A percentile compares a stretch with the other conserved stretches of the same genome.
phyloP scores from a whole-genome alignment of 495 filamentous ascomycete genomes.

The Penicillium parvum region DNA sequence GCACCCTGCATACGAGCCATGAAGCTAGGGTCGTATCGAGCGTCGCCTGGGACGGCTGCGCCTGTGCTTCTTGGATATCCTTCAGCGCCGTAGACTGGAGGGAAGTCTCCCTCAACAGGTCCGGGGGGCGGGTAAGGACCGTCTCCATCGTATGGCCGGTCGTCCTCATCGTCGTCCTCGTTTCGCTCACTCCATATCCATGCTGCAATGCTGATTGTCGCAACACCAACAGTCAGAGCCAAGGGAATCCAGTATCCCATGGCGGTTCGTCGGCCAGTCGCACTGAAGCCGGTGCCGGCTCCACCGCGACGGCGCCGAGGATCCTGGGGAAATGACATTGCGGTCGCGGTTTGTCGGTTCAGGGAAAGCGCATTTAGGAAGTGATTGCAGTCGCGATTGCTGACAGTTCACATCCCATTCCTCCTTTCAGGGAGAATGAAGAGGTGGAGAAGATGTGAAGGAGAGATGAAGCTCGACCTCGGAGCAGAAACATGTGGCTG shows the following conservation, averaged over 20 bases:
- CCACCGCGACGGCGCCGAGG: slow-evolving; percentile 51
- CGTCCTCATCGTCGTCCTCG: slow-evolving; percentile 63
- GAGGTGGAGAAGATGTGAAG: slow-evolving; percentile 26
- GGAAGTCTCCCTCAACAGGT: slow-evolving; percentile 22
- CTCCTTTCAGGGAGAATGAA: slow-evolving; percentile 14
- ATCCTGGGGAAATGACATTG: slow-evolving; percentile 76
- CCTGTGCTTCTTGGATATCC: slow-evolving; percentile 31
- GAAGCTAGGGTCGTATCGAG: slow-evolving; percentile 55
- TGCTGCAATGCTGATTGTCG: slow-evolving; percentile 75
- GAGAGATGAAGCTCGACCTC: slow-evolving; percentile 28
- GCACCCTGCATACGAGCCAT: slow-evolving; percentile 76
- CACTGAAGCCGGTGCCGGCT: slow-evolving; percentile 51
- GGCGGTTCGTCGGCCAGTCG: slow-evolving; percentile 58
- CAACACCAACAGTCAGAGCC: slow-evolving; percentile 76
- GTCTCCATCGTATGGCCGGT: slow-evolving; percentile 40
- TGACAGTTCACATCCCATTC: slow-evolving; percentile 37
- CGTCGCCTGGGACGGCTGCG: slow-evolving; percentile 28
- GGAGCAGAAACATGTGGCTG: slow-evolving; percentile 45
- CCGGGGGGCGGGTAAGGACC: slow-evolving; percentile 32
- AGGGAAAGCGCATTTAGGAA: slow-evolving; percentile 28
- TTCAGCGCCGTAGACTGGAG: slow-evolving; percentile 25
- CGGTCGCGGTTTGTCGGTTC: slow-evolving; percentile 23
- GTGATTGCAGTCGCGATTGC: slow-evolving; percentile 27
- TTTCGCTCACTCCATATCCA: slow-evolving; percentile 91
- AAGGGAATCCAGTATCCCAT: slow-evolving; percentile 84